phyloP scores from a whole-genome alignment of 805 yeast genomes.

The Metschnikowia reukaufii region DNA sequence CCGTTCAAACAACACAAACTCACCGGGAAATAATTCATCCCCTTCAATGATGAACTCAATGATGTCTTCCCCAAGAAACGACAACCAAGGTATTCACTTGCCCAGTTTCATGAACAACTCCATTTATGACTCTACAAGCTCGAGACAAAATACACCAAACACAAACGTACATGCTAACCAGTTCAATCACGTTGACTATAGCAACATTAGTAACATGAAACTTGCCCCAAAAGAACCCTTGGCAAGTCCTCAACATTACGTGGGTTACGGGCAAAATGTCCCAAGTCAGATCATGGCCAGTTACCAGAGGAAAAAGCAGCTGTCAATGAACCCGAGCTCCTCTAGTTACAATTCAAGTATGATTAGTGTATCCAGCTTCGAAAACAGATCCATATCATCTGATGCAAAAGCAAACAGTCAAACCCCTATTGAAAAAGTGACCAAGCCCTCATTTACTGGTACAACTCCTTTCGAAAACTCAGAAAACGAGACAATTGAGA shows the following conservation, averaged over 20 bases:
- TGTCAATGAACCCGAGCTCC: slow-evolving; percentile 29
- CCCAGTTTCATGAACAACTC: slow-evolving; percentile 20
- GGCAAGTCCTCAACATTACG: slow-evolving; percentile 6
- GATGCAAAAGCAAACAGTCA: slow-evolving; percentile 11
- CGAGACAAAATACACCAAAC: slow-evolving; percentile 6
- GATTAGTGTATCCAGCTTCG: slow-evolving; percentile 11
- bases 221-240: slow-evolving; percentile 7
- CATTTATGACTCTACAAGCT: slow-evolving; percentile 5
- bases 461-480: slow-evolving; percentile 5
- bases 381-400: slow-evolving; percentile 12
- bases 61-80: slow-evolving; percentile 11
- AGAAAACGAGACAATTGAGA: slow-evolving; percentile 26
- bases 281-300: slow-evolving; percentile 9
- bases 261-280: slow-evolving; percentile 7
- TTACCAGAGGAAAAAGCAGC: slow-evolving; percentile 11
- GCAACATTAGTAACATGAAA: slow-evolving; percentile 11
- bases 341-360: slow-evolving; percentile 30
- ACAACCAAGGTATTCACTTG: slow-evolving; percentile 18
- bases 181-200: slow-evolving; percentile 11
- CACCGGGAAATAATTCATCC: slow-evolving; percentile 6
- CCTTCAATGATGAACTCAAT: slow-evolving; percentile 7
- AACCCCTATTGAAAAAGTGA: neutral
- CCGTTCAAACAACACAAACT: slow-evolving; percentile 8
- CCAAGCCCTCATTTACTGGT: slow-evolving; percentile 4
- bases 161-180: slow-evolving; percentile 1